Percentiles rank a stretch among this genome's conserved stretches.
Conservation (phyloP, 768 basidiomycete species). For the Podaxis sp. region DNA sequence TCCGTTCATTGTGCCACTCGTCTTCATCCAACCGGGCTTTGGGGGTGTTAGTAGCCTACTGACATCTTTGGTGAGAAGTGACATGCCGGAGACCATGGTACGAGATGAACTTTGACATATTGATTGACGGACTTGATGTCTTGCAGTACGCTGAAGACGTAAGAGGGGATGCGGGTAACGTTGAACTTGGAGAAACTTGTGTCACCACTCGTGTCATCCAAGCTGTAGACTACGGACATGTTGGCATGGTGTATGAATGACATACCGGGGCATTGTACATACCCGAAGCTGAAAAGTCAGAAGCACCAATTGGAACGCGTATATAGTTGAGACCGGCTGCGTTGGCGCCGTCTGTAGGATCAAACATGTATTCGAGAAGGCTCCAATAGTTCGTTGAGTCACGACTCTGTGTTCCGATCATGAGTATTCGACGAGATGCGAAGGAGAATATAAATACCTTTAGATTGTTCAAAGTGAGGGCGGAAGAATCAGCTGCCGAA, state of each 20-base stretch:
- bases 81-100: slow-evolving; percentile 72
- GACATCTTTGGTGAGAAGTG: neutral
- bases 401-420: slow-evolving; percentile 28
- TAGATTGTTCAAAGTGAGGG: slow-evolving; percentile 52
- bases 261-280: slow-evolving; percentile 10
- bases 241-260: neutral
- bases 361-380: slow-evolving; percentile 56
- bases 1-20: slow-evolving; percentile 60
- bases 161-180: slow-evolving; percentile 52
- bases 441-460: slow-evolving; percentile 41
- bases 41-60: neutral
- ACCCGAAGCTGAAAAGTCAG: slow-evolving; percentile 66
- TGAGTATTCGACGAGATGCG: neutral
- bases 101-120: slow-evolving; percentile 23
- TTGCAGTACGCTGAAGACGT: slow-evolving; percentile 55
- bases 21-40: slow-evolving; percentile 81
- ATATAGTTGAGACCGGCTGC: slow-evolving; percentile 68
- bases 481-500: slow-evolving; percentile 64
- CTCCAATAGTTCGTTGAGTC: slow-evolving; percentile 56
- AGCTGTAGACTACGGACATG: slow-evolving; percentile 47
- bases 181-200: slow-evolving; percentile 54
- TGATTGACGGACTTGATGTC: slow-evolving; percentile 62
- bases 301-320: slow-evolving; percentile 66
- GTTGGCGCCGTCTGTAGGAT: slow-evolving; percentile 54
- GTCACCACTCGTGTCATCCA: slow-evolving; percentile 61